Conservation (phyloP, 2,329 filamentous ascomycete genomes). For the Emergomyces pasteurianus region DNA sequence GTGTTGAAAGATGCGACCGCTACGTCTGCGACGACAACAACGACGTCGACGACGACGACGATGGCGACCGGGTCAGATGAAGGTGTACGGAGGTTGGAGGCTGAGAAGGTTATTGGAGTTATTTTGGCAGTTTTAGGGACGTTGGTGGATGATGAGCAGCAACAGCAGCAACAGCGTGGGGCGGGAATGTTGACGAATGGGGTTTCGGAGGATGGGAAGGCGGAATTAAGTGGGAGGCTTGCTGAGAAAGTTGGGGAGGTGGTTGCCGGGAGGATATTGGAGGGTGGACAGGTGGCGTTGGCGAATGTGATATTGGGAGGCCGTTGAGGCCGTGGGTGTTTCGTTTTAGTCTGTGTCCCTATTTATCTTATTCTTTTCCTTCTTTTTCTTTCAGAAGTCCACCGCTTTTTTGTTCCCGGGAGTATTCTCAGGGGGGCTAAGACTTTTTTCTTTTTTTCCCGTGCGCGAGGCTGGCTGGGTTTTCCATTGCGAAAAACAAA, state of each 20-base stretch:
- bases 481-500: too few relatives aligned
- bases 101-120: conserved; percentile 47
- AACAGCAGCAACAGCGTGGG: conserved; percentile 10
- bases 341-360: not conserved
- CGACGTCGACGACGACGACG: conserved; percentile 27
- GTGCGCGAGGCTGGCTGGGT: too few relatives aligned
- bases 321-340: not conserved
- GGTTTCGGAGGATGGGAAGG: conserved; percentile 23
- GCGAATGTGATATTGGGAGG: conserved; percentile 26
- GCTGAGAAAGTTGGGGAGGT: conserved; percentile 31
- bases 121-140: conserved; percentile 45
- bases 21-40: conserved; percentile 28
- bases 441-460: not conserved
- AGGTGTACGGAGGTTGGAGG: conserved; percentile 43
- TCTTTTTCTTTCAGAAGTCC: not conserved
- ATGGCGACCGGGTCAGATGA: conserved; percentile 32
- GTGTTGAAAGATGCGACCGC: conserved; percentile 45
- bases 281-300: conserved; percentile 29
- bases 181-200: conserved; percentile 24
- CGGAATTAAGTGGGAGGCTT: conserved; percentile 27
- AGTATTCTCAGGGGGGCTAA: not conserved
- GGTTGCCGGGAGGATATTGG: conserved; percentile 30
- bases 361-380: not conserved
- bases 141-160: conserved; percentile 37
- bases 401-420: not conserved